Evolutionary conservation across 306 rosid species (phyloP), one percentile per base, ranked within the genome.

Genomic region (Cucurbita pepo): DNA sequence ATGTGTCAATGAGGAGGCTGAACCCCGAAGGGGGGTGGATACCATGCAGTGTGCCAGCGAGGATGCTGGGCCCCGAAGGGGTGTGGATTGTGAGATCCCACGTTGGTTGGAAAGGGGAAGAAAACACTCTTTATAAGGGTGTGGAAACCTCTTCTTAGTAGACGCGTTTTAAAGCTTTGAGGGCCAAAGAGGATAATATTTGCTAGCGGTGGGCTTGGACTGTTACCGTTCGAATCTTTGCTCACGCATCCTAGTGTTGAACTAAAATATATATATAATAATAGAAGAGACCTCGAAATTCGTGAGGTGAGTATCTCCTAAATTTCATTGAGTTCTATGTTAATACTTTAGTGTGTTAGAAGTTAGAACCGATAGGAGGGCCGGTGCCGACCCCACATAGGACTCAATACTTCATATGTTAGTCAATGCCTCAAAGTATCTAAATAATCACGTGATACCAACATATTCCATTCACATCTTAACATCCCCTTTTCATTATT

Each of bases 331-430:
- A 4, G 25, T 50, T 67, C 43, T 21, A 12, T 61, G 25, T 57
- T 36, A 57, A 7, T 22, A 47, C 19, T 44, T 5, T 76, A 69
- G 67, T 60, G 67, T 60, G 66, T 64, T 10, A 63, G 45, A 52
- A 16, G 30, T 62, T 37, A 37, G 77, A 66, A 66, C 74, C 73
- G 62, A 60, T 56, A 69, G 78, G 71, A 25, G 82, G 90, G 91
- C 81, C 87, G 89, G 93, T 75, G 83, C 93, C 87, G 78, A 86
- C 88, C 86, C 90, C 86, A 83, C 80, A 71, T 71, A n/a, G 67
- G 52, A 53, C 63, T 57, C 56, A 44, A 41, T 25, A 57, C 52
- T 40, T 44, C 25, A 22, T 19, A 65, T 44, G 38, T 65, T 19
- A 44, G 71, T 69, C 54, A 54, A 66, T 53, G 45, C 21, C 13